These are phyloP conservation scores for Cryptococcus maquisensis DNA, from an alignment of 1,284 basidiomycete species.

Conservation along the genomic window DNA sequence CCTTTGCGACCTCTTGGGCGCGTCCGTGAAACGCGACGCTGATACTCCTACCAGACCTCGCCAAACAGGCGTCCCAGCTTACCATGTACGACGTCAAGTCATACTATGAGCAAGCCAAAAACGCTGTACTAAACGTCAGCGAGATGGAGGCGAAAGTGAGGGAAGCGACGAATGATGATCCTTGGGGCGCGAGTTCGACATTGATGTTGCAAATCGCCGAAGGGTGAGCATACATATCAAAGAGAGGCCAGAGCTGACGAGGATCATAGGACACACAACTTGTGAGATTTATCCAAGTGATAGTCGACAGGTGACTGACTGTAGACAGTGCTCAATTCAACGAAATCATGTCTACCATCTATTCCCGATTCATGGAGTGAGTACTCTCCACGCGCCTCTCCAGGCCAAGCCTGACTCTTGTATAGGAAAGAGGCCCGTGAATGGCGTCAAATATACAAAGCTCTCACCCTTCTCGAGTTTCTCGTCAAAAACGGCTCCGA, in stretches of 20 bases:
- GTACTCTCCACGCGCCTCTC: slow-evolving; percentile 64
- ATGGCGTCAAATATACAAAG: slow-evolving; percentile 99
- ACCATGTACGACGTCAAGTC: slow-evolving; percentile 85
- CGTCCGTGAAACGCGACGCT: not conserved
- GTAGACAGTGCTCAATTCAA: slow-evolving; percentile 85
- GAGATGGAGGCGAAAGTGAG: slow-evolving; percentile 97
- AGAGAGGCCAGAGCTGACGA: slow-evolving; percentile 3
- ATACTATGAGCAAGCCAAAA: slow-evolving; percentile 79
- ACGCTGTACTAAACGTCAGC: slow-evolving; percentile 78
- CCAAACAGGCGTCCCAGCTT: slow-evolving; percentile 48
- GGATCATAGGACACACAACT: slow-evolving; percentile 35
- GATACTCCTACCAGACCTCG: slow-evolving; percentile 30
- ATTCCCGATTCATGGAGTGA: slow-evolving; percentile 84
- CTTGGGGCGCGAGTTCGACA: slow-evolving; percentile 97
- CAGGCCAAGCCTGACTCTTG: slow-evolving; percentile 63
- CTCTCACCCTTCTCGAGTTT: slow-evolving; percentile 91
- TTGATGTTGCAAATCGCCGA: slow-evolving; percentile 98
- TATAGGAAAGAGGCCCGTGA: slow-evolving; percentile 85
- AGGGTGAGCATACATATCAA: slow-evolving; percentile 61
- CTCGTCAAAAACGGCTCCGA: slow-evolving; percentile 98
- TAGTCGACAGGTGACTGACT: not conserved
- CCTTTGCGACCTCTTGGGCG: not conserved
- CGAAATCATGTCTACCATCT: slow-evolving; percentile 98
- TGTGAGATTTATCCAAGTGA: slow-evolving; percentile 11
- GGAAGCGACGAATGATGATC: slow-evolving; percentile 97